Conservation (phyloP, 495 filamentous ascomycete species). For the Elaphomyces granulatus region DNA sequence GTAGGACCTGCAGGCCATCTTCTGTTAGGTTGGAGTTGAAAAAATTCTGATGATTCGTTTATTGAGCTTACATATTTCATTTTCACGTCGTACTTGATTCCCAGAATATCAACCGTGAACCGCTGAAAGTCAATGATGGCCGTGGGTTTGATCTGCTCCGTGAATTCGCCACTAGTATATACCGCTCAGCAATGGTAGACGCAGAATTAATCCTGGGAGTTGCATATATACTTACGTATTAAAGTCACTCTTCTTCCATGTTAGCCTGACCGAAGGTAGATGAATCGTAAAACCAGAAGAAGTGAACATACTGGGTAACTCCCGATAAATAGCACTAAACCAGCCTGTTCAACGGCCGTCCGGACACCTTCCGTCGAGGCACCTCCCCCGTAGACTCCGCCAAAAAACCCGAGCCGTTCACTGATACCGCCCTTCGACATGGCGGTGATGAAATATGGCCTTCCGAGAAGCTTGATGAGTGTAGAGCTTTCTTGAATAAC, state of each 20-base stretch:
- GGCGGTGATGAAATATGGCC: conserved; percentile 60
- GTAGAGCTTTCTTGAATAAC: conserved; percentile 50
- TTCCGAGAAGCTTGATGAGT: conserved; percentile 46
- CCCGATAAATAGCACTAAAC: conserved; percentile 57
- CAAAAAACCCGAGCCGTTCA: conserved; percentile 46
- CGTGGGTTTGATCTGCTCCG: conserved; percentile 11
- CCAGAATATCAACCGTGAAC: conserved; percentile 21
- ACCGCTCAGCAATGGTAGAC: conserved; percentile 1
- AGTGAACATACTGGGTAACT: conserved; percentile 12
- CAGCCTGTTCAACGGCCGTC: conserved; percentile 49
- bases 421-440: conserved; percentile 68
- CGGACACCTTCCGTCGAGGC: conserved; percentile 46
- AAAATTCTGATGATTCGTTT: too few relatives aligned
- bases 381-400: conserved; percentile 59
- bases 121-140: conserved; percentile 26
- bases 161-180: conserved; percentile 21
- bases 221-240: conserved; percentile 9
- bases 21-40: too few relatives aligned
- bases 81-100: conserved; percentile 13
- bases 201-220: too few relatives aligned
- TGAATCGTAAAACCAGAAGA: too few relatives aligned
- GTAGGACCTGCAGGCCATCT: not conserved
- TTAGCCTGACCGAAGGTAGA: too few relatives aligned
- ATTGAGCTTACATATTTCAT: conserved; percentile 16
- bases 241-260: conserved; percentile 10